Conservation (phyloP, 2,329 filamentous ascomycete genomes). For the Ilyonectria sp. region DNA sequence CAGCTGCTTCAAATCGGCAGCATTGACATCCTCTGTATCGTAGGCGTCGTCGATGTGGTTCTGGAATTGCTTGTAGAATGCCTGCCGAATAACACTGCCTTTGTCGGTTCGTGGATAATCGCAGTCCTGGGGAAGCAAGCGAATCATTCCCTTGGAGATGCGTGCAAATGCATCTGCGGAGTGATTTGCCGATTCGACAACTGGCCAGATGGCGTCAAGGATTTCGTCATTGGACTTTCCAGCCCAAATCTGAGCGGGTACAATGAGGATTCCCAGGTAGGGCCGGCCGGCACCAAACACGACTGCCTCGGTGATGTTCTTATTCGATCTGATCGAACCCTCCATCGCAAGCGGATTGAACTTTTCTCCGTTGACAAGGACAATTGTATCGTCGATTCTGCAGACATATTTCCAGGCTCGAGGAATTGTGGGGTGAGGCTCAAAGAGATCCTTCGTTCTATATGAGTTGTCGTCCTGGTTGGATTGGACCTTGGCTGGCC, state of each 20-base stretch:
- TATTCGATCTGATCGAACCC: conserved; percentile 62
- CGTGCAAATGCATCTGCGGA: conserved; percentile 51
- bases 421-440: conserved; percentile 64
- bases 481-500: conserved; percentile 72
- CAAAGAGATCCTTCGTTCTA: conserved; percentile 75
- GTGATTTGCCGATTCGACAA: conserved; percentile 51
- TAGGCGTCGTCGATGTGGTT: conserved; percentile 61
- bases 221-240: conserved; percentile 41
- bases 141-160: conserved; percentile 65
- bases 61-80: conserved; percentile 62
- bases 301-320: conserved; percentile 67
- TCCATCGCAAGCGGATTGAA: conserved; percentile 76
- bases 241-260: conserved; percentile 13
- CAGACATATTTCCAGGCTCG: conserved; percentile 75
- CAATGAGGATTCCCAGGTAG: conserved; percentile 27
- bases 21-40: conserved; percentile 45
- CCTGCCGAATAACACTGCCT: conserved; percentile 65
- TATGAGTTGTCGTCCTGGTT: conserved; percentile 73
- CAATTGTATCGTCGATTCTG: conserved; percentile 72
- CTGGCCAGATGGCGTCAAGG: conserved; percentile 52
- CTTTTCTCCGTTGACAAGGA: conserved; percentile 76
- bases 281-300: conserved; percentile 72
- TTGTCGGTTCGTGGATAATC: conserved; percentile 67
- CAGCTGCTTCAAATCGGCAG: conserved; percentile 32
- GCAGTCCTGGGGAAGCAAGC: conserved; percentile 60